Conservation (phyloP, 2,329 filamentous ascomycete species). For the Aspergillus fumigatus region DNA sequence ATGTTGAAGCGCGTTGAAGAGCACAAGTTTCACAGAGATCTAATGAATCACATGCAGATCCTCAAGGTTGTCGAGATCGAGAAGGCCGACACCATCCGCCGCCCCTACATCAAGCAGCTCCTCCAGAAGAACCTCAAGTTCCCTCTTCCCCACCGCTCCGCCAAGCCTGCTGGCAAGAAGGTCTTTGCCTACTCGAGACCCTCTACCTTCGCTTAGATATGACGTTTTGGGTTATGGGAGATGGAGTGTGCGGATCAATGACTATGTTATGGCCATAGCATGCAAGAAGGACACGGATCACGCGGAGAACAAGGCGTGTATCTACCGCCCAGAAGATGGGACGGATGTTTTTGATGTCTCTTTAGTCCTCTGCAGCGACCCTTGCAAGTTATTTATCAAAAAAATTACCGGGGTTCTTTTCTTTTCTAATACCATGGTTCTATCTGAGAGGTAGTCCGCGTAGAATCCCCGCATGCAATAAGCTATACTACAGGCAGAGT, state of each 20-base stretch:
- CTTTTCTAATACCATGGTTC: constrained; percentile 12
- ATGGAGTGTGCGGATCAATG: constrained; percentile 39
- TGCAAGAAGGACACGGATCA: constrained; percentile 36
- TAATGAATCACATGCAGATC: constrained; percentile 57
- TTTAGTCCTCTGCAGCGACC: constrained; percentile 39
- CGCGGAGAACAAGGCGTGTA: constrained; percentile 32
- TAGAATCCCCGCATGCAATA: neutral
- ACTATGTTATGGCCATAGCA: constrained; percentile 41
- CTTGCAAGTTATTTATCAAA: constrained; percentile 37
- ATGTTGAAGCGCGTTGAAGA: constrained; percentile 43
- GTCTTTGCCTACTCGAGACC: constrained; percentile 90
- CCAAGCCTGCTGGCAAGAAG: constrained; percentile 80
- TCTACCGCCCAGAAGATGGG: constrained; percentile 31
- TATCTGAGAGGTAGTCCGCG: constrained; percentile 6
- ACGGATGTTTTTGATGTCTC: constrained; percentile 36
- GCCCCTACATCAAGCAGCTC: constrained; percentile 99
- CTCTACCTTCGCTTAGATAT: constrained; percentile 91
- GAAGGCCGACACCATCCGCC: constrained; percentile 91
- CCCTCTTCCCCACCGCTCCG: constrained; percentile 94
- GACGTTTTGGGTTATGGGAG: constrained; percentile 31
- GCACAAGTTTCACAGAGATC: neutral
- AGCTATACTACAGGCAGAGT: neutral
- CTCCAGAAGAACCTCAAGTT: constrained; percentile 92
- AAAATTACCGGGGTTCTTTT: constrained; percentile 33
- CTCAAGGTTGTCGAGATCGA: constrained; percentile 97